Conservation (phyloP, 306 rosid species). For the Myrica gale region DNA sequence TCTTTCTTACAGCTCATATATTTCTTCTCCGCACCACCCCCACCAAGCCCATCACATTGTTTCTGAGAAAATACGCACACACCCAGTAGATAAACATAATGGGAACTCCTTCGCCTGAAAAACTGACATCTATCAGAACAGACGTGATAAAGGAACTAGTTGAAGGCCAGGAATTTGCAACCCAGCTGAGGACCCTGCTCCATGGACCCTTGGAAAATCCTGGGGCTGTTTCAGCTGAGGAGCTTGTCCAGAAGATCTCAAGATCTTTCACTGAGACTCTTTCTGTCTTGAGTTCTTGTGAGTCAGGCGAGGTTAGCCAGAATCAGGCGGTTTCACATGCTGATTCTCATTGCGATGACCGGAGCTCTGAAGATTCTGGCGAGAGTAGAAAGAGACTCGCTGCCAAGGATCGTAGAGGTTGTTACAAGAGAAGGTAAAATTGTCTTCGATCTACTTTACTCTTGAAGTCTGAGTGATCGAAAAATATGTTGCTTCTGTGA, state of each 20-base stretch:
- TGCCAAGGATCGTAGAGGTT: slow-evolving; percentile 55
- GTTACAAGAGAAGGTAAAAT: slow-evolving; percentile 71
- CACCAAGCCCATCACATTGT: not conserved
- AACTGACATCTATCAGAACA: slow-evolving; percentile 4
- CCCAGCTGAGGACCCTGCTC: slow-evolving; percentile 45
- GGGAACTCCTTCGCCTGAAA: slow-evolving; percentile 25
- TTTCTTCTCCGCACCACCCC: not conserved
- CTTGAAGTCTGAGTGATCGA: not conserved
- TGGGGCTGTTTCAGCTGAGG: slow-evolving; percentile 33
- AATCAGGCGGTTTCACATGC: slow-evolving; percentile 22
- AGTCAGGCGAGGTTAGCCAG: slow-evolving; percentile 5
- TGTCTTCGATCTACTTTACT: not conserved
- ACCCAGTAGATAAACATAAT: slow-evolving; percentile 14
- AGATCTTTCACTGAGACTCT: slow-evolving; percentile 40
- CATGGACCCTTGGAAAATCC: slow-evolving; percentile 14
- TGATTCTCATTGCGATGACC: slow-evolving; percentile 41
- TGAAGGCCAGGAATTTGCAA: slow-evolving; percentile 44
- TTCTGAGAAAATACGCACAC: not conserved
- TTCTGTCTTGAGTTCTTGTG: slow-evolving; percentile 36
- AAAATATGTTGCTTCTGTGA: not conserved
- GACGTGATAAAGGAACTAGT: slow-evolving; percentile 30
- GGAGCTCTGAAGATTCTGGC: slow-evolving; percentile 43
- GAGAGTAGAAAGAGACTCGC: slow-evolving; percentile 40
- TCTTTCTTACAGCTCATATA: not conserved
- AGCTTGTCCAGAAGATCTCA: slow-evolving; percentile 36